Base-by-base conservation (phyloP, 1,139 yeast species). In the Eremothecium coryli region DNA sequence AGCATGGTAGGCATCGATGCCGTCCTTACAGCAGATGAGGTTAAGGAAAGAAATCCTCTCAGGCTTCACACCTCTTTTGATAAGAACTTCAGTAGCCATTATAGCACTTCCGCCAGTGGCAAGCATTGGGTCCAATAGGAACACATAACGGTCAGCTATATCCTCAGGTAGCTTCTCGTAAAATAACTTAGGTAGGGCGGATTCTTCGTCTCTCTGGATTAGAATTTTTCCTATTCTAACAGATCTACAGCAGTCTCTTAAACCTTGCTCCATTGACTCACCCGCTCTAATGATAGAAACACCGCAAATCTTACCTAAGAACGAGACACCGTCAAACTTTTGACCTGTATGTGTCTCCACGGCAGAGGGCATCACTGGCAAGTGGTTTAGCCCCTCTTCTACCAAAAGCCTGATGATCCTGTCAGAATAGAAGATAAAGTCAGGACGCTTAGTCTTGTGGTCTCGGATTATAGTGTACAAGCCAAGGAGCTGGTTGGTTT, bases 51-150 rank as follows among this genome's bases (percentile, higher is more conserved):
- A 70, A 46, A 90, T 90, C 54, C 93, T 73, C 45, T 86, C 88
- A 55, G 78, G 79, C 40, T 76, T 76, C 29, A 88, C 97, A 31
- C 97, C 97, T 51, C 93, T 73, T 36, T 76, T 70, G 42, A 82
- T 68, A 49, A 90, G 67, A 12, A 90, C 97, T 42, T 90, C 95
- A 17, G 88, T 85, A 4, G 97, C 98, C 90, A 88, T 82, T 64
- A 84, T 76, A 10, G 97, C 98, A 43, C 95, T 82, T 34, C 98
- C 98, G 42, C 98, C 98, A 15, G 98, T 90, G 25, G 98, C 98
- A 55, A 90, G 71, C 94, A 90, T 82, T 39, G 98, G 98, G 53
- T 90, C 98, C 47, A 90, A 67, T 52, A 90, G 65, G 55, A 90
- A 82, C 15, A 90, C 97, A 51, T 77, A 90, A 48, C 98, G 71